Conservation (phyloP, 1,139 yeast species). For the Suhomyces anneliseae region DNA sequence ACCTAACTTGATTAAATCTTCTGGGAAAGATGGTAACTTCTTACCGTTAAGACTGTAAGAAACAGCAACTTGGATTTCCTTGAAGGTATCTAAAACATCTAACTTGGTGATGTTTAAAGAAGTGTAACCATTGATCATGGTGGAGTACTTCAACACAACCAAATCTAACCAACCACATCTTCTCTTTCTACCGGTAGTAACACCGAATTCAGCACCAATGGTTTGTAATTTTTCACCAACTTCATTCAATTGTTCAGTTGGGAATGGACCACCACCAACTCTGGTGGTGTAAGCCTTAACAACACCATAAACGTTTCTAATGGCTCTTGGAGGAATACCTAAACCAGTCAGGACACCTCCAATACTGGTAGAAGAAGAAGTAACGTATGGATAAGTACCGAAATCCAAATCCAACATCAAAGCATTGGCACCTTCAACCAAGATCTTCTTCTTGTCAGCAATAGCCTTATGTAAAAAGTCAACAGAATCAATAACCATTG, state of each 20-base stretch:
- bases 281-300: slow-evolving; percentile 98
- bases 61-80: slow-evolving; percentile 84
- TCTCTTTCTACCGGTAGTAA: slow-evolving; percentile 98
- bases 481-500: slow-evolving; percentile 92
- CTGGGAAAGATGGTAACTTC: slow-evolving; percentile 80
- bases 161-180: slow-evolving; percentile 99
- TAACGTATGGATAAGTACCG: slow-evolving; percentile 97
- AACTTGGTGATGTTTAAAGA: slow-evolving; percentile 90
- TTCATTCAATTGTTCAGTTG: slow-evolving; percentile 90
- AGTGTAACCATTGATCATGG: slow-evolving; percentile 91
- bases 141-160: slow-evolving; percentile 89
- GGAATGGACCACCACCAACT: slow-evolving; percentile 99
- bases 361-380: slow-evolving; percentile 92
- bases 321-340: slow-evolving; percentile 86
- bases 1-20: slow-evolving; percentile 76
- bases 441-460: slow-evolving; percentile 73
- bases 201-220: slow-evolving; percentile 96
- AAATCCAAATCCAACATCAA: slow-evolving; percentile 96
- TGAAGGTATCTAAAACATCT: slow-evolving; percentile 88
- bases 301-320: slow-evolving; percentile 85
- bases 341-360: slow-evolving; percentile 98
- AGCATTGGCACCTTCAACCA: slow-evolving; percentile 98
- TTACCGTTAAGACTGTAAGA: slow-evolving; percentile 79
- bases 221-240: slow-evolving; percentile 85
- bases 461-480: slow-evolving; percentile 87